Conservation (phyloP, 495 filamentous ascomycete genomes). For the Lasiosphaeria miniovina region DNA sequence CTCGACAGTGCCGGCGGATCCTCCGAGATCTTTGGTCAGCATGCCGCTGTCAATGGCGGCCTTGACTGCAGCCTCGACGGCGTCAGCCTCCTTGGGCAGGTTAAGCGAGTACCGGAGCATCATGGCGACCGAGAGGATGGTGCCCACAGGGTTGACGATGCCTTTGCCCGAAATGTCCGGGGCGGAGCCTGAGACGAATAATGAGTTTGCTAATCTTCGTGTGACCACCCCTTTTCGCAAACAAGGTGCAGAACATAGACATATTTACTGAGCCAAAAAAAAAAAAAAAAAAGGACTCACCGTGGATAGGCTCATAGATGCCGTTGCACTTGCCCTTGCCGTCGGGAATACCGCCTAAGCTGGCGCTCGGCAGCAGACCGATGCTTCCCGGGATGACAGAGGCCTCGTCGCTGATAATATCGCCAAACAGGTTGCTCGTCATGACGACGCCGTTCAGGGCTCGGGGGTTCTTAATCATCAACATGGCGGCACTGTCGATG, state of each 20-base stretch:
- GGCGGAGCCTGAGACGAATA: conserved; percentile 50
- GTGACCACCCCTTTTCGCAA: too few species aligned
- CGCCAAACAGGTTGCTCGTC: conserved; percentile 92
- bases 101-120: conserved; percentile 88
- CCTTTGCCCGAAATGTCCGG: conserved; percentile 82
- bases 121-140: conserved; percentile 85
- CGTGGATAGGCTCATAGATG: conserved; percentile 98
- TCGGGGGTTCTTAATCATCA: conserved; percentile 93
- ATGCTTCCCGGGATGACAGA: conserved; percentile 92
- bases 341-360: conserved; percentile 82
- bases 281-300: conserved; percentile 43
- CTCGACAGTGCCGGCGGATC: conserved; percentile 65
- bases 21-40: conserved; percentile 77
- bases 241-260: background rate
- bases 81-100: conserved; percentile 66
- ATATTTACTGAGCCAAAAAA: background rate
- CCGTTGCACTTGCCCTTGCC: conserved; percentile 69
- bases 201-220: too few species aligned
- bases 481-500: conserved; percentile 94
- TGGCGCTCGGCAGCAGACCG: conserved; percentile 86
- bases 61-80: conserved; percentile 78
- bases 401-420: conserved; percentile 96
- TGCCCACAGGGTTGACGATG: conserved; percentile 81
- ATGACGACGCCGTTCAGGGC: conserved; percentile 90
- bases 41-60: conserved; percentile 71